Evolutionary conservation across 2,329 filamentous ascomycete species (phyloP), one percentile per base, ranked within the genome.

Genomic region (Xylariomycetidae sp.): DNA sequence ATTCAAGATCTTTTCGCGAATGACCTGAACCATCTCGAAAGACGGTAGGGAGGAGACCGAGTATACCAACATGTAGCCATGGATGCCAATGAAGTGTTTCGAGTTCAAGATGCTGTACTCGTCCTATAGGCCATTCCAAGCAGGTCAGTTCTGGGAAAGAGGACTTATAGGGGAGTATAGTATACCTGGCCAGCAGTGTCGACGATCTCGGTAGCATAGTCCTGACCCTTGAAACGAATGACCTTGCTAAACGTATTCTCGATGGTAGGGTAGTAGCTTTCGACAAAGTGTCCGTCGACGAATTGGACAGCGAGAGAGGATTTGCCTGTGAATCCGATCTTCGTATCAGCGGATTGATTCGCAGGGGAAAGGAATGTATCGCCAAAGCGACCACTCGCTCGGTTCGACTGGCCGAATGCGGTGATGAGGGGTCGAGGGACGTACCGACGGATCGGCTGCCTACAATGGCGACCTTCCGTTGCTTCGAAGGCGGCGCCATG

Each of bases 101-200:
- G 86, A 94, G 64, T 95, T 96, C 42, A 98, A 72, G 46, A 96
- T 95, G 57, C 86, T 94, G 70, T 98, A 98, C 64, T 98, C 92
- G 69, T 98, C 92, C 82, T 92, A 55, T 39, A 36, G 27, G 14
- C 37, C 18, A 29, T 18, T 12, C 2, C 14, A 10, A 28, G 15
- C 20, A 25, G 20, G 30, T 40, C 14, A 43, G 33, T 25, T 13
- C 12, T 14, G 6, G 10, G 18, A 22, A 26, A 16, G 25, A 16
- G 19, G 15, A 14, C 10, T 17, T 10, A 13, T 7, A 24, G 31
- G 16, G 13, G 23, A 12, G 10, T 10, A 22, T 19, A 15, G 20
- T 9, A 54, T 70, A 88, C 84, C 73, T 95, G 89, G 40, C 92
- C 92, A 33, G 92, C 92, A 18, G 92, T 98, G 59, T 98, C 92